These are phyloP conservation scores for Lactarius sanguifluus DNA, from an alignment of 768 basidiomycete genomes.

Conservation along the genomic window DNA sequence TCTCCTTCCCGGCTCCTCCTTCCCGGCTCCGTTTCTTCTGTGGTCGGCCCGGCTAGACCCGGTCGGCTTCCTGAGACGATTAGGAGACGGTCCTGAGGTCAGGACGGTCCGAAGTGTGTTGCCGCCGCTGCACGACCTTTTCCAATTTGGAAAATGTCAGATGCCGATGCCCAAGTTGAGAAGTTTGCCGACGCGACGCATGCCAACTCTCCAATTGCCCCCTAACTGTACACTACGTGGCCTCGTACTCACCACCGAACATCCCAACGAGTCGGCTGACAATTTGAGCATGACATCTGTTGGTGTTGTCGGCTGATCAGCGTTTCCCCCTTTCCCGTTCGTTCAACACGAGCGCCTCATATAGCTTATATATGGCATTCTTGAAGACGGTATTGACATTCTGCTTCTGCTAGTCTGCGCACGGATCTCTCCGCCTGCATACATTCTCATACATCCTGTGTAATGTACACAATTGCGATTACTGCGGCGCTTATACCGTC, in stretches of 20 bases:
- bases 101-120: neutral
- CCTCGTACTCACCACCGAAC: neutral
- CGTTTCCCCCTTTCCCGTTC: neutral
- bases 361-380: neutral
- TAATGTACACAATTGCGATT: neutral
- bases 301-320: neutral
- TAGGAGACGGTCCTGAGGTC: too few species aligned
- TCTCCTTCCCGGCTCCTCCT: neutral
- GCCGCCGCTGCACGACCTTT: conserved; percentile 1
- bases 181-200: neutral
- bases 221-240: neutral
- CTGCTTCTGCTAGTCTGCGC: neutral
- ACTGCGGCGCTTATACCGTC: neutral
- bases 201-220: neutral
- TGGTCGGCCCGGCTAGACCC: neutral
- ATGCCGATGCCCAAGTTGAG: too few species aligned
- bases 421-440: neutral
- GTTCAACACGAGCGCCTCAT: neutral
- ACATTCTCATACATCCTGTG: neutral
- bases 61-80: too few species aligned
- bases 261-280: neutral
- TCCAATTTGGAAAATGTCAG: neutral
- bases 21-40: neutral
- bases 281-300: neutral
- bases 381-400: neutral